Conservation (phyloP, 768 basidiomycete species). For the Lactarius indigo region DNA sequence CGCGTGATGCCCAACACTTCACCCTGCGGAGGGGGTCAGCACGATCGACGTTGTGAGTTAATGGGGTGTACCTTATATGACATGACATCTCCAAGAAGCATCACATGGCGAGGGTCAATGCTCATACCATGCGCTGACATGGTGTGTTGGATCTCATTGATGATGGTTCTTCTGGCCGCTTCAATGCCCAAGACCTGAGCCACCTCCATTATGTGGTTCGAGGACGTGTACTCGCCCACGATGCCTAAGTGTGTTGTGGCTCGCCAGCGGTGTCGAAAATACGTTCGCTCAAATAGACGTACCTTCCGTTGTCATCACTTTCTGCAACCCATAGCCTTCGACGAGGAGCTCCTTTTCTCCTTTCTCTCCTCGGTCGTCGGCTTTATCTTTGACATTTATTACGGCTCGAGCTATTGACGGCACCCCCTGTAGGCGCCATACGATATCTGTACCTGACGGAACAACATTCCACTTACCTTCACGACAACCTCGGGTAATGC, state of each 20-base stretch:
- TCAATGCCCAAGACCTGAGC: constrained; percentile 96
- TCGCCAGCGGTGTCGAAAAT: neutral
- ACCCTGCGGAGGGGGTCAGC: constrained; percentile 49
- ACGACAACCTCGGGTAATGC: constrained; percentile 83
- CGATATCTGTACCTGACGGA: neutral
- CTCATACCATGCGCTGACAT: constrained; percentile 98
- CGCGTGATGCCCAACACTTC: constrained; percentile 98
- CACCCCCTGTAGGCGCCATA: constrained; percentile 59
- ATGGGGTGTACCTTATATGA: constrained; percentile 75
- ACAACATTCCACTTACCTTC: constrained; percentile 51
- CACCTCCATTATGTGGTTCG: constrained; percentile 97
- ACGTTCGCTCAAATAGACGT: constrained; percentile 19
- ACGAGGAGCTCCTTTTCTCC: constrained; percentile 90
- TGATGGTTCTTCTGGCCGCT: constrained; percentile 89
- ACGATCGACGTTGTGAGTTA: neutral
- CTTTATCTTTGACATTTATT: constrained; percentile 92
- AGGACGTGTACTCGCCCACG: constrained; percentile 85
- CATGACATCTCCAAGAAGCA: constrained; percentile 99
- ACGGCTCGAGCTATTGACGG: constrained; percentile 86
- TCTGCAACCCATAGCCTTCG: constrained; percentile 94
- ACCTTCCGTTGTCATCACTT: constrained; percentile 98
- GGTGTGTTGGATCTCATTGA: constrained; percentile 95
- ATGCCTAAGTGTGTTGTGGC: constrained; percentile 55
- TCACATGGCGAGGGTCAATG: constrained; percentile 97
- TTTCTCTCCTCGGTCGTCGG: constrained; percentile 73